These are phyloP conservation scores for Aureobasidium sp. DNA, from an alignment of 2,329 filamentous ascomycete genomes.

Conservation along the genomic window DNA sequence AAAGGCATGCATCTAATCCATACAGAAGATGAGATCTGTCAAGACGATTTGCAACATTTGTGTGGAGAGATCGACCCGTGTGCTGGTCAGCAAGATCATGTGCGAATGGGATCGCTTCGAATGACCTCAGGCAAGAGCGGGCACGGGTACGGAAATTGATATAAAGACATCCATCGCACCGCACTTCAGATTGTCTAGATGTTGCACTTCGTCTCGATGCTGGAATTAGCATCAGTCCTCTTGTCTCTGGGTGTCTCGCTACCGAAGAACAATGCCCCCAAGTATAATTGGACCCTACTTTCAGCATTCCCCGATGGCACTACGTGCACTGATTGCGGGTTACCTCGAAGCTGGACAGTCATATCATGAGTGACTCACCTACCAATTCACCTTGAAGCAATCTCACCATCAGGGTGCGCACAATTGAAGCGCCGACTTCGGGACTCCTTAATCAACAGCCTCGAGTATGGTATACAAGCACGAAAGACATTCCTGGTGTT, in stretches of 20 bases:
- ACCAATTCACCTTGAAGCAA: neutral
- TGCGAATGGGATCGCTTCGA: neutral
- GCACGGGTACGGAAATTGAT: neutral
- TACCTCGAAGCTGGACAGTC: neutral
- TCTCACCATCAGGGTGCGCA: neutral
- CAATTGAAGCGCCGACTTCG: neutral
- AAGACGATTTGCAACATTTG: neutral
- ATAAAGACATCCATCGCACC: neutral
- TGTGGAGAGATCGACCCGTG: conserved; percentile 6
- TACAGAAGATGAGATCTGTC: neutral
- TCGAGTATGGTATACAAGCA: neutral
- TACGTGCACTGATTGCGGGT: neutral
- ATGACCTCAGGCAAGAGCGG: neutral
- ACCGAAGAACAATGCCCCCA: no score
- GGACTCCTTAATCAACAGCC: neutral
- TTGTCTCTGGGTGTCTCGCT: no score
- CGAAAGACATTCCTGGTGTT: neutral
- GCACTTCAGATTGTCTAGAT: neutral
- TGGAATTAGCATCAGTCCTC: no score
- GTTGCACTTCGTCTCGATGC: neutral
- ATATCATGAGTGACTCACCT: neutral
- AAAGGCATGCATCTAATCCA: neutral
- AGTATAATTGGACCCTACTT: no score
- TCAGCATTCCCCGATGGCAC: neutral
- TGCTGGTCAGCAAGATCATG: neutral